Evolutionary conservation across 495 filamentous ascomycete genomes (phyloP).

Genomic region (Podospora sp.): DNA sequence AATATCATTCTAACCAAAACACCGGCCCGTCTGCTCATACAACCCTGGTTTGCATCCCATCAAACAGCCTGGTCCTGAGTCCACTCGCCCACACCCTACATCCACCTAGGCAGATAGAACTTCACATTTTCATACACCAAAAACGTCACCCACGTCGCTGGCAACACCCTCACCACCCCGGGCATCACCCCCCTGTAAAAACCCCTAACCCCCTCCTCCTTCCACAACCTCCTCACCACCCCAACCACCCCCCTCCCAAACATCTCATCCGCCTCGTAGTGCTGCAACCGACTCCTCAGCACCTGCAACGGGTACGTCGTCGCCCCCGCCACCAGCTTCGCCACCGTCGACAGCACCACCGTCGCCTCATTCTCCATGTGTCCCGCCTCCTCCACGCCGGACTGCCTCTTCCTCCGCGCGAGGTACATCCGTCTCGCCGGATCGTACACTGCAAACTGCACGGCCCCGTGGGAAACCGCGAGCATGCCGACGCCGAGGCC

Average conservation of each 20-base stretch:
- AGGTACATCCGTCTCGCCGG: conserved; percentile 66
- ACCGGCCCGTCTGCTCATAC: too few species aligned
- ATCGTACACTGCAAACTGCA: conserved; percentile 97
- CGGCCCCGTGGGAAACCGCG: conserved; percentile 90
- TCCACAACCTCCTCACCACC: conserved; percentile 72
- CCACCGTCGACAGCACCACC: conserved; percentile 72
- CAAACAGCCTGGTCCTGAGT: not conserved
- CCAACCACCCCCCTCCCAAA: conserved; percentile 73
- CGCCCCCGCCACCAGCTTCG: conserved; percentile 83
- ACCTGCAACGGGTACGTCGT: conserved; percentile 95
- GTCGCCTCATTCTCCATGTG: conserved; percentile 74
- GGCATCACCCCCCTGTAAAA: conserved; percentile 94
- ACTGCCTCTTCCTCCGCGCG: conserved; percentile 36
- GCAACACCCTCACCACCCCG: conserved; percentile 84
- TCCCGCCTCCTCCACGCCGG: conserved; percentile 30
- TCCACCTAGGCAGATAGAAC: conserved; percentile 59
- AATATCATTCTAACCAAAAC: too few species aligned
- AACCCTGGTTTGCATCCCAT: not conserved
- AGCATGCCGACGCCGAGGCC: conserved; percentile 81
- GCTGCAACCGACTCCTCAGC: conserved; percentile 82
- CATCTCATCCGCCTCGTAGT: conserved; percentile 70
- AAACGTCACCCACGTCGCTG: conserved; percentile 97
- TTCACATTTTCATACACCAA: conserved; percentile 95
- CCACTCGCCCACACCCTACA: not conserved
- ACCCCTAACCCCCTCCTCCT: conserved; percentile 73